Base-by-base conservation (phyloP, 2,329 filamentous ascomycete genomes). In the Alternaria sp. region DNA sequence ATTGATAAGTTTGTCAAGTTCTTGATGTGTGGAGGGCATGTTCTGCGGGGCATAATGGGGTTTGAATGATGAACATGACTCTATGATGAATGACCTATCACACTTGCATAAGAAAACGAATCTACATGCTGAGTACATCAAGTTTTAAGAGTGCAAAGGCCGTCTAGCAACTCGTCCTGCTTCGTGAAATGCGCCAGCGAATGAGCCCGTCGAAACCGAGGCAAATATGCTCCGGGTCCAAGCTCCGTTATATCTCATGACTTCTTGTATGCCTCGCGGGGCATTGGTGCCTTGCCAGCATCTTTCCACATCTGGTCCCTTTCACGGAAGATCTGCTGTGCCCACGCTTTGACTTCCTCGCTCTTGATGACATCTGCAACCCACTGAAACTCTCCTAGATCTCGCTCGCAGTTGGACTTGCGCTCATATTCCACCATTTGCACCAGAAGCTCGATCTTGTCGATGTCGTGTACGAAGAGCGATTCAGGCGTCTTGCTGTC, bases 391-490 rank as follows among this genome's bases (percentile, higher is more conserved):
- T 99, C 95, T 51, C 90, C 87, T 50, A 99, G 80, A 76, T 98
- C 92, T 37, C 92, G 77, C 63, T 81, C 79, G 28, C 86, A 86
- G 54, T 88, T 79, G 49, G 86, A 83, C 11, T 84, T 80, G 70
- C 90, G 89, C 85, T 99, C 95, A 73, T 99, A 99, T 78, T 99
- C 95, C 29, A 96, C 82, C 91, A 97, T 97, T 81, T 99, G 95
- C 72, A 96, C 81, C 61, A 99, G 80, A 65, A 99, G 82, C 81
- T 99, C 95, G 77, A 99, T 88, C 87, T 98, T 98, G 80, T 99
- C 95, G 58, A 99, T 87, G 76, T 99, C 95, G 77, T 99, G 95
- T 41, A 99, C 95, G 64, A 94, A 98, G 61, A 88, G 84, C 67
- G 90, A 91, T 75, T 99, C 94, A 13, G 89, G 80, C 8, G 95